Evolutionary conservation across 2,329 filamentous ascomycete species (phyloP).

Genomic region (Fusarium agapanthi): DNA sequence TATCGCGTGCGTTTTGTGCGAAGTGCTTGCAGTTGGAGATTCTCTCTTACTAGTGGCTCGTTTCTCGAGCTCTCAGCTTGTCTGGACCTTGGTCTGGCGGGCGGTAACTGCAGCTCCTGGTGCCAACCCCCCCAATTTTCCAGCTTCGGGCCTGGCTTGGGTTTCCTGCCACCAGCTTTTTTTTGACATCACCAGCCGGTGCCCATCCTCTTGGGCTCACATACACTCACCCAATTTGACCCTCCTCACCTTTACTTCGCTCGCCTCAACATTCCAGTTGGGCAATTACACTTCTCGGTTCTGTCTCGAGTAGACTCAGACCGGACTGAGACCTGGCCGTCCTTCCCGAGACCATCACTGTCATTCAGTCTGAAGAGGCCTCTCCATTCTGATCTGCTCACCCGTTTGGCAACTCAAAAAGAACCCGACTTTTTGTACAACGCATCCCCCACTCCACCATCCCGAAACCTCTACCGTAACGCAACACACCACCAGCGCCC

Average conservation of each 20-base stretch:
- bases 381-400: conserved; percentile 3
- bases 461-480: conserved; percentile 29
- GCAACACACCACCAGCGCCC: conserved; percentile 45
- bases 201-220: conserved; percentile 26
- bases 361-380: background rate
- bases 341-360: conserved; percentile 26
- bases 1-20: conserved; percentile 19
- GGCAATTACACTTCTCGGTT: conserved; percentile 17
- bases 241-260: conserved; percentile 12
- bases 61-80: conserved; percentile 12
- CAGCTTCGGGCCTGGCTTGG: conserved; percentile 32
- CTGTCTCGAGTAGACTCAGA: conserved; percentile 30
- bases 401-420: conserved; percentile 4
- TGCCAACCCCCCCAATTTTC: conserved; percentile 35
- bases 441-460: conserved; percentile 36
- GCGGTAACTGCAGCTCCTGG: conserved; percentile 27
- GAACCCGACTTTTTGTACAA: conserved; percentile 30
- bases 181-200: conserved; percentile 45
- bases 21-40: conserved; percentile 23
- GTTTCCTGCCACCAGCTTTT: conserved; percentile 45
- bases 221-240: conserved; percentile 19
- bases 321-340: conserved; percentile 27
- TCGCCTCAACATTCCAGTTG: conserved; percentile 34
- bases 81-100: conserved; percentile 28
- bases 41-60: conserved; percentile 23